Evolutionary conservation across 2,329 filamentous ascomycete species (phyloP).

Genomic region (Fusarium subtropicale): DNA sequence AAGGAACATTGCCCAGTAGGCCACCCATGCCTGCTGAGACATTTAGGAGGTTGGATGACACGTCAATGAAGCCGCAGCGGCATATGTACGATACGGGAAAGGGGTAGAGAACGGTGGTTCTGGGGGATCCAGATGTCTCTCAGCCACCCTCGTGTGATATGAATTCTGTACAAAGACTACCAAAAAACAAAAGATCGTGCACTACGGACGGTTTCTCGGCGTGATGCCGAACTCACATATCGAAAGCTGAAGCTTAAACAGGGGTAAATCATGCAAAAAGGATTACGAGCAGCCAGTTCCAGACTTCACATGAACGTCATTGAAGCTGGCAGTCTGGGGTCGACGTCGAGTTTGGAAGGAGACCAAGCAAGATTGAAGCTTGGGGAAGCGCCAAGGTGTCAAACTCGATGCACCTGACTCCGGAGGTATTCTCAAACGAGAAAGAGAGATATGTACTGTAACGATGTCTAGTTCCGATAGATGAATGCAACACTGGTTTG

Average conservation of each 20-base stretch:
- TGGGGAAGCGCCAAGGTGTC: not conserved
- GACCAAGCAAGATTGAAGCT: conserved; percentile 1
- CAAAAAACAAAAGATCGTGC: conserved; percentile 22
- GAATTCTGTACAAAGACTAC: conserved; percentile 41
- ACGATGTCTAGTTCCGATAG: conserved; percentile 12
- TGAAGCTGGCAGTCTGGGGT: conserved; percentile 5
- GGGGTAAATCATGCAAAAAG: conserved; percentile 7
- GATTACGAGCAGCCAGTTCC: conserved; percentile 13
- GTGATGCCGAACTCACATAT: conserved; percentile 18
- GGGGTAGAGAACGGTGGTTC: conserved; percentile 25
- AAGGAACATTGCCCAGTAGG: conserved; percentile 50
- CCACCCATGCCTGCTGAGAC: not conserved
- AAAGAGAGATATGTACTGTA: conserved; percentile 5
- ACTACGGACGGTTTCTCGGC: conserved; percentile 11
- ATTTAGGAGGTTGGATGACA: conserved; percentile 11
- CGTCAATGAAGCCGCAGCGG: conserved; percentile 10
- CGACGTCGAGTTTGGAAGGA: conserved; percentile 17
- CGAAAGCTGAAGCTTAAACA: conserved; percentile 10
- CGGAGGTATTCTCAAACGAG: conserved; percentile 31
- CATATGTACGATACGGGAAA: conserved; percentile 43
- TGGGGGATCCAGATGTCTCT: conserved; percentile 1
- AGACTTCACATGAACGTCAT: not conserved
- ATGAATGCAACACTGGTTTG: conserved; percentile 18
- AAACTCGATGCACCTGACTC: conserved; percentile 14
- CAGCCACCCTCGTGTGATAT: conserved; percentile 32